Evolutionary conservation across 75 land plant species (phyloP).

Genomic region (Selaginella tamariscina): DNA sequence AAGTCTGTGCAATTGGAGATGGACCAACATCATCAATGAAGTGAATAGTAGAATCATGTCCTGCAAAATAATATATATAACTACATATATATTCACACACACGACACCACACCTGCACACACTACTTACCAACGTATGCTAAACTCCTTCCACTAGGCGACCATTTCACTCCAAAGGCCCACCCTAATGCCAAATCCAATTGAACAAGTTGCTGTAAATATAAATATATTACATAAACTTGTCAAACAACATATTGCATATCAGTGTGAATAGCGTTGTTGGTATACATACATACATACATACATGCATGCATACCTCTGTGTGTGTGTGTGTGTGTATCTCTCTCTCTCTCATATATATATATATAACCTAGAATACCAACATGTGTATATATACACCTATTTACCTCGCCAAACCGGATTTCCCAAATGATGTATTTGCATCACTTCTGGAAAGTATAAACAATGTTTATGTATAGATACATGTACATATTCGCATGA

Average conservation of each 20-base stretch:
- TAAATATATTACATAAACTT: background rate
- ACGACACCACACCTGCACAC: background rate
- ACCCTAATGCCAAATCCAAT: slow-evolving; percentile 77
- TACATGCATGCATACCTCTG: no score
- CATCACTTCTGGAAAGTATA: slow-evolving; percentile 37
- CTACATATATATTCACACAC: background rate
- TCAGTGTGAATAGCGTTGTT: no score
- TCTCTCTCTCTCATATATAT: no score
- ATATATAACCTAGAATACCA: no score
- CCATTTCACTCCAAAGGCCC: slow-evolving; percentile 97
- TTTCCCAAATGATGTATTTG: slow-evolving; percentile 43
- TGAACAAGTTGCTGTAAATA: slow-evolving; percentile 78
- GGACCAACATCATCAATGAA: slow-evolving; percentile 88
- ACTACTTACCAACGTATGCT: slow-evolving; percentile 80
- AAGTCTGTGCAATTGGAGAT: slow-evolving; percentile 63
- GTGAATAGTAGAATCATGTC: slow-evolving; percentile 92
- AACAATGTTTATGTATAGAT: no score
- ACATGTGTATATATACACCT: no score
- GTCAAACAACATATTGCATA: background rate
- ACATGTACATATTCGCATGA: no score
- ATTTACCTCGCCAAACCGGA: slow-evolving; percentile 95
- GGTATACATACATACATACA: no score
- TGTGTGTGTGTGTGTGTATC: no score
- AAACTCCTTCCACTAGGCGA: slow-evolving; percentile 92
- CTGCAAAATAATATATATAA: slow-evolving; percentile 30